A percentile compares a stretch with the other conserved stretches of the same genome.
These are phyloP conservation scores for Cairneyella variabilis DNA, from an alignment of 495 filamentous ascomycete species.

Conservation along the genomic window DNA sequence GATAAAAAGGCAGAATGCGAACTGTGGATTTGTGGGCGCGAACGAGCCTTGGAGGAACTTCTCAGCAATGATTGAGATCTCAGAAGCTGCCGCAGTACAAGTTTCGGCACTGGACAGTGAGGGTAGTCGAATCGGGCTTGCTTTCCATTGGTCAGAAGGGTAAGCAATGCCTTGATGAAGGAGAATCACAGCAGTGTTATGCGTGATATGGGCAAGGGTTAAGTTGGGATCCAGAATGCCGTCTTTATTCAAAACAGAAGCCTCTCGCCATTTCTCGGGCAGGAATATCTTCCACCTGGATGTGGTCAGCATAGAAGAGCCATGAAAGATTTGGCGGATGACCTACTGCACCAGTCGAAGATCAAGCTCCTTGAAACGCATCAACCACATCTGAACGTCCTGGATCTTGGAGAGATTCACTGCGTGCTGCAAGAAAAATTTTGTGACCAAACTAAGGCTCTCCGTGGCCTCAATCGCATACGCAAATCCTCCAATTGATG, in stretches of 20 bases:
- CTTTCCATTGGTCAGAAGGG: conserved; percentile 31
- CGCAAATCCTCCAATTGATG: conserved; percentile 37
- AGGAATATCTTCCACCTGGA: conserved; percentile 40
- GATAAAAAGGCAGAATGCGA: conserved; percentile 41
- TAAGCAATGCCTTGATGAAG: conserved; percentile 44
- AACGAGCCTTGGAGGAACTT: conserved; percentile 31
- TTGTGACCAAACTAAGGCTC: conserved; percentile 32
- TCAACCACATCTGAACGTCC: conserved; percentile 38
- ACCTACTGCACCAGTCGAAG: conserved; percentile 35
- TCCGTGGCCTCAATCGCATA: conserved; percentile 41
- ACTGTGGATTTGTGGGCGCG: conserved; percentile 31
- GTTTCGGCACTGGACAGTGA: conserved; percentile 37
- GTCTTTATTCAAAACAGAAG: conserved; percentile 27
- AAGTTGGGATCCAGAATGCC: conserved; percentile 38
- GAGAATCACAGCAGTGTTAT: conserved; percentile 40
- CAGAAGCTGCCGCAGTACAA: conserved; percentile 34
- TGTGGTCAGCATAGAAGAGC: neutral
- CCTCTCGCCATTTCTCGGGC: conserved; percentile 33
- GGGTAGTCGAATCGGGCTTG: conserved; percentile 30
- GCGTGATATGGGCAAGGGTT: conserved; percentile 41
- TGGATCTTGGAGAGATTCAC: conserved; percentile 31
- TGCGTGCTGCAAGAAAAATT: conserved; percentile 36
- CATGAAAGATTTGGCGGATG: neutral
- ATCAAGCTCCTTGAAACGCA: conserved; percentile 42
- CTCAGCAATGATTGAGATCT: conserved; percentile 34